Conservation (phyloP, 805 yeast species). For the Wickerhamiella azymoides region DNA sequence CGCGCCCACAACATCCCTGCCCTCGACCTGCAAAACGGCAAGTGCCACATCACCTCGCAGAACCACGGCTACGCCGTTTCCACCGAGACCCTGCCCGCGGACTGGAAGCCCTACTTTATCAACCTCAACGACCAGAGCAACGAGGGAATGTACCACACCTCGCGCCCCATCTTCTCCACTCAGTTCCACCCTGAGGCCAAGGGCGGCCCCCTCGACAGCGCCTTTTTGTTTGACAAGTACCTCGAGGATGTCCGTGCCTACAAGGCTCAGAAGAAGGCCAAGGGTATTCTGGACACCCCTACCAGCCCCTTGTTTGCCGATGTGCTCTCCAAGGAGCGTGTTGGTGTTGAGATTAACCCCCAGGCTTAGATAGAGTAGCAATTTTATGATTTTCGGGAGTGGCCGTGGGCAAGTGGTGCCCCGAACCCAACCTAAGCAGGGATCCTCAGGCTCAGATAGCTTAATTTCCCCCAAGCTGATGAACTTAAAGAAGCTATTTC, state of each 20-base stretch:
- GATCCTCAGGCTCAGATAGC: too few relatives aligned
- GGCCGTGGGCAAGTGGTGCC: too few relatives aligned
- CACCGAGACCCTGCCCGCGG: constrained; percentile 53
- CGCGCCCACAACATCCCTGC: constrained; percentile 99
- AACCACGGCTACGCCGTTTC: constrained; percentile 98
- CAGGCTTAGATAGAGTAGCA: constrained; percentile 15
- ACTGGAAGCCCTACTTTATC: constrained; percentile 77
- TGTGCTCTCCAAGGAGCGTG: constrained; percentile 30
- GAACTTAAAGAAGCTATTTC: too few relatives aligned
- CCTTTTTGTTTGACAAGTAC: constrained; percentile 82
- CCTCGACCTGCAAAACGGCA: constrained; percentile 74
- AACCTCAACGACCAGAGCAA: constrained; percentile 91
- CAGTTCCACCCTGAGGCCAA: constrained; percentile 99
- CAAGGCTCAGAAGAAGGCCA: constrained; percentile 32
- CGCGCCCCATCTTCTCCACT: constrained; percentile 85
- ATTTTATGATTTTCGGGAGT: too few relatives aligned
- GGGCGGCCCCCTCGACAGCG: constrained; percentile 95
- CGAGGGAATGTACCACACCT: constrained; percentile 89
- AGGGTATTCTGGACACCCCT: constrained; percentile 28
- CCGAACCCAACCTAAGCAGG: too few relatives aligned
- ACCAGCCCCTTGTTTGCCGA: constrained; percentile 31
- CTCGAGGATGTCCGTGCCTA: constrained; percentile 52
- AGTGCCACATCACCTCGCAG: constrained; percentile 96
- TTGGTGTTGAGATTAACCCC: constrained; percentile 30
- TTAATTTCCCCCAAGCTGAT: too few relatives aligned